These are phyloP conservation scores for Anthoceros angustus DNA, from an alignment of 225 moss, liverwort and hornwort genomes.

Conservation along the genomic window DNA sequence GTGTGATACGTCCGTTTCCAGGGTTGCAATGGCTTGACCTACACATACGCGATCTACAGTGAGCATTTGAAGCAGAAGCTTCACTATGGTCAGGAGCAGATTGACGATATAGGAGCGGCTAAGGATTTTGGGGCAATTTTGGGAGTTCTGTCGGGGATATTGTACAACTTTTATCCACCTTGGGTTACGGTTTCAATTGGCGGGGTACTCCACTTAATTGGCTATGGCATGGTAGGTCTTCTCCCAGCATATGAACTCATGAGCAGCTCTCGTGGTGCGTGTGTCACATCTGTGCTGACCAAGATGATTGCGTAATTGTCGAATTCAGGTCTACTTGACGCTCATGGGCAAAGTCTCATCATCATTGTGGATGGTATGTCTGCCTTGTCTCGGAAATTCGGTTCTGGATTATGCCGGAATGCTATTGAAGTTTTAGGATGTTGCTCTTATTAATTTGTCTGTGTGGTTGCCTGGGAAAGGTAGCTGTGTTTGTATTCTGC, in stretches of 20 bases:
- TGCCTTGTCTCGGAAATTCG: not conserved
- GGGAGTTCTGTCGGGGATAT: slow-evolving; percentile 39
- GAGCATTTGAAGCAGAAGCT: slow-evolving; percentile 39
- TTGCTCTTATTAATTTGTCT: slow-evolving; percentile 14
- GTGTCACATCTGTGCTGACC: not conserved
- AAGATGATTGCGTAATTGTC: not conserved
- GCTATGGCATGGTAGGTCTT: slow-evolving; percentile 38
- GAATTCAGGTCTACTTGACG: slow-evolving; percentile 14
- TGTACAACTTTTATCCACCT: slow-evolving; percentile 42
- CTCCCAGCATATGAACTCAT: not conserved
- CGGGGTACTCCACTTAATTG: slow-evolving; percentile 35
- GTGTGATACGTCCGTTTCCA: slow-evolving; percentile 6
- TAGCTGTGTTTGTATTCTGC: slow-evolving; percentile 50
- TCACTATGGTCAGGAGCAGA: slow-evolving; percentile 49
- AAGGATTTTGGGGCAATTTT: slow-evolving; percentile 44
- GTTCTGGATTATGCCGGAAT: not conserved
- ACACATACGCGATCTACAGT: slow-evolving; percentile 49
- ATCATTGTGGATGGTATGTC: slow-evolving; percentile 13
- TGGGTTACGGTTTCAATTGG: slow-evolving; percentile 48
- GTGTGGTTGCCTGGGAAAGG: slow-evolving; percentile 40
- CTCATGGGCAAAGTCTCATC: slow-evolving; percentile 11
- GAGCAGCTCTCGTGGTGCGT: not conserved
- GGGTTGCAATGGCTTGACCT: slow-evolving; percentile 44
- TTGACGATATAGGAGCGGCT: slow-evolving; percentile 42
- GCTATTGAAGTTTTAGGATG: too few species aligned